Base-by-base conservation (phyloP, 1,284 basidiomycete genomes). In the Ganoderma lingzhi region DNA sequence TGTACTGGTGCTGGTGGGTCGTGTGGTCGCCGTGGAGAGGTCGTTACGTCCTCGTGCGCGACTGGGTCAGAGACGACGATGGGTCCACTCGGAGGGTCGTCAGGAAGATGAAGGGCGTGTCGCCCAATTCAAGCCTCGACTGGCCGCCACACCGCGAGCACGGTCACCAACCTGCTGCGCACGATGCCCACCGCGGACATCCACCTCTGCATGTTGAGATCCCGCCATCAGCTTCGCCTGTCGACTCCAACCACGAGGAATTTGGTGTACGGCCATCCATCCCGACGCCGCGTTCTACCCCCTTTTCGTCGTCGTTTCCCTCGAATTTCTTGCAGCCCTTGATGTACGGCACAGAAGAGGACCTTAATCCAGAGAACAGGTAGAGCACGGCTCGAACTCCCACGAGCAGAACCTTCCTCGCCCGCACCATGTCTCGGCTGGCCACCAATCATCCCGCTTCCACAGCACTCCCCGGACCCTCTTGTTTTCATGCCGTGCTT, bases 1-100 rank as follows among this genome's bases (percentile, higher is more conserved):
- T 79, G 30, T 92, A 91, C 77, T 92, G 91, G 90, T 87, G 86
- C 69, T 75, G 88, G 23, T 83, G 84, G 81, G 84, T 84, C 65
- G 75, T 82, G 30, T 89, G 86, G 85, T 79, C 88, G n/a, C 90
- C 91, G 8, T 76, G 76, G 67, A 77, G 79, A 65, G 80, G 82
- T 15, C 85, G 87, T 62, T 91, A 91, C 73, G 78, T 56, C 45
- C 79, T 92, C 2, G 81, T 84, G 70, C 80, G 86, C 35, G 83
- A 85, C 45, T 84, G 83, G 72, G 80, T 86, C 19, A 69, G 85
- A 23, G 84, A 89, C 71, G 85, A 86, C 23, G 88, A 90, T 74
- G 88, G 75, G 5, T 67, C 69, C 35, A 69, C 68, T n/a, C 64
- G 75, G 60, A 70, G 73, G 44, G 73, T 76, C 19, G 66, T 76